A percentile compares a stretch with the other conserved stretches of the same genome.
phyloP scores from a whole-genome alignment of 2,329 filamentous ascomycete genomes.

The Colletotrichum sp. region DNA sequence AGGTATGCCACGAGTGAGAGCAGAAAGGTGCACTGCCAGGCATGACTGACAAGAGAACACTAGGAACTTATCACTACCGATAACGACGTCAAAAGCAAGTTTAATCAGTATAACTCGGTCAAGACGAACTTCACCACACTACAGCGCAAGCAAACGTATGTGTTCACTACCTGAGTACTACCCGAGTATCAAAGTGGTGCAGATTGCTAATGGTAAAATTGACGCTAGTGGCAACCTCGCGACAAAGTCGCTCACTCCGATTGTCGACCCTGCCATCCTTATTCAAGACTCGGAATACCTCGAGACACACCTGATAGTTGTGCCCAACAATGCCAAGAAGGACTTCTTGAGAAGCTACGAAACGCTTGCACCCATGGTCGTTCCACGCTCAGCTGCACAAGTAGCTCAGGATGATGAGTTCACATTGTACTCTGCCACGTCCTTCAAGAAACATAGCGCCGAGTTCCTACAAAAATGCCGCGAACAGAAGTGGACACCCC shows the following conservation, averaged over 20 bases:
- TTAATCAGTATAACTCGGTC: slow-evolving; percentile 90
- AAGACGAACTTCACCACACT: slow-evolving; percentile 84
- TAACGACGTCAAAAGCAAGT: slow-evolving; percentile 94
- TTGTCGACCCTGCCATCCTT: slow-evolving; percentile 81
- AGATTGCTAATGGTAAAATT: slow-evolving; percentile 14
- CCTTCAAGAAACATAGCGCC: slow-evolving; percentile 87
- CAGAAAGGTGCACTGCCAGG: background rate
- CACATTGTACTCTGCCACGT: slow-evolving; percentile 83
- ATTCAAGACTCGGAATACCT: slow-evolving; percentile 95
- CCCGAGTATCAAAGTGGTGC: background rate
- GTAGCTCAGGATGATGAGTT: slow-evolving; percentile 91
- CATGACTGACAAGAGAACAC: background rate
- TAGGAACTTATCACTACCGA: slow-evolving; percentile 91
- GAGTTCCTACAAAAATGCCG: slow-evolving; percentile 93
- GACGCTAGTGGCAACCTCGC: slow-evolving; percentile 80
- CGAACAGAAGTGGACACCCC: slow-evolving; percentile 92
- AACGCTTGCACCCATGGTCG: slow-evolving; percentile 87
- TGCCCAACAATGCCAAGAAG: slow-evolving; percentile 80
- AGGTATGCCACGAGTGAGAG: slow-evolving; percentile 56
- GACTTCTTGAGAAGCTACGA: slow-evolving; percentile 93
- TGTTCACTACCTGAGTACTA: background rate
- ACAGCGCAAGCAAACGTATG: slow-evolving; percentile 87
- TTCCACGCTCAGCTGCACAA: slow-evolving; percentile 83
- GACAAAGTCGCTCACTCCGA: slow-evolving; percentile 89
- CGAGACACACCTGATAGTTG: slow-evolving; percentile 91